These are phyloP conservation scores for Naganishia vaughanmartiniae DNA, from an alignment of 768 basidiomycete genomes.

Conservation along the genomic window DNA sequence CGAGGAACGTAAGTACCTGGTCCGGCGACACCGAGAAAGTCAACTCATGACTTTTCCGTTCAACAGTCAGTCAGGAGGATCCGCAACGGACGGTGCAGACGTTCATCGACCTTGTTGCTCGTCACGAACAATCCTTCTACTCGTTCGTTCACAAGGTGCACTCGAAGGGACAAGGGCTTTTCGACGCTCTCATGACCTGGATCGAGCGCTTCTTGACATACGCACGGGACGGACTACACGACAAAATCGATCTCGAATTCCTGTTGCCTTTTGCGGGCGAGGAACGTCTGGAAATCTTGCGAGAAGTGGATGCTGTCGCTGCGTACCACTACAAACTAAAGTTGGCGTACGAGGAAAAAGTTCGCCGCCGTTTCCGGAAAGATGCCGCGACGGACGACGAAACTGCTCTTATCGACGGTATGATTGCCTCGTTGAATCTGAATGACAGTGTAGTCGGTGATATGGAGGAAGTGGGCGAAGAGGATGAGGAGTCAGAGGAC, in stretches of 20 bases:
- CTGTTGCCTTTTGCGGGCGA: constrained; percentile 77
- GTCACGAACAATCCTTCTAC: constrained; percentile 95
- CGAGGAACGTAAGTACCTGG: constrained; percentile 67
- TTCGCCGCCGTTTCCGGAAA: constrained; percentile 77
- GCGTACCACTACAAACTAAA: constrained; percentile 93
- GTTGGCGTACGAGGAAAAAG: constrained; percentile 83
- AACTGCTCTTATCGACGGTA: constrained; percentile 74
- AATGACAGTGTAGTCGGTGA: constrained; percentile 61
- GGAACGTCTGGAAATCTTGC: constrained; percentile 72
- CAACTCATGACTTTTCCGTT: not conserved
- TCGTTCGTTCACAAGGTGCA: constrained; percentile 97
- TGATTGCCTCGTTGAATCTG: constrained; percentile 78
- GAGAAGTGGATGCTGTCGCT: constrained; percentile 84
- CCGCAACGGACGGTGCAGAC: constrained; percentile 81
- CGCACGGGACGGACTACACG: constrained; percentile 81
- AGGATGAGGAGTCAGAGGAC: constrained; percentile 50
- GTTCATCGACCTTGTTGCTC: constrained; percentile 86
- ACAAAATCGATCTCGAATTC: constrained; percentile 74
- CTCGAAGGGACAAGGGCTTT: constrained; percentile 88
- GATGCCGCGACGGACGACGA: constrained; percentile 72
- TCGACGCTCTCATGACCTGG: constrained; percentile 93
- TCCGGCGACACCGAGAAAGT: not conserved
- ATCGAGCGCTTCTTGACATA: constrained; percentile 89
- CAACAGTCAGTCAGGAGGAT: constrained; percentile 75
- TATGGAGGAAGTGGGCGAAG: constrained; percentile 69